Base-by-base conservation (phyloP, 192 early-diverging fungal genomes). In the Coemansia sp. region DNA sequence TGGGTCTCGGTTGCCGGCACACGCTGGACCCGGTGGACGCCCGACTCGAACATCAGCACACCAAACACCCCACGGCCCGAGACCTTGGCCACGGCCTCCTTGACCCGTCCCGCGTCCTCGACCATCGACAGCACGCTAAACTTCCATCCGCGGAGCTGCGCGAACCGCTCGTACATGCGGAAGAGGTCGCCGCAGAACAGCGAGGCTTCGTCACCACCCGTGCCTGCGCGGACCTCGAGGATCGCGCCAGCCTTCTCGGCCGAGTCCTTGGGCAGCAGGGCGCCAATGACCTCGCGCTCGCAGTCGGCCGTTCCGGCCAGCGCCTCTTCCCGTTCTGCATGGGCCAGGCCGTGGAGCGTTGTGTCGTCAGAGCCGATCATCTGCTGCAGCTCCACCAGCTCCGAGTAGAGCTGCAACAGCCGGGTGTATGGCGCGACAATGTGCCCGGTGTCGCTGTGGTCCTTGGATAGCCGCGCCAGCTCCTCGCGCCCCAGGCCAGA, bases 21-120 rank as follows among this genome's bases (percentile, higher is more conserved):
- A 6, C 86, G 74, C 59, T 90, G 88, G 4, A 88, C 88, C n/a
- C 88, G 64, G 33, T 90, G 88, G 13, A 87, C 85, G 10, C 88
- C 88, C 1, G 86, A 83, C 70, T 90, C 88, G 54, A 82, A 88
- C 74, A 82, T 85, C 38, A 90, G 60, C 23, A 71, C 55, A 25
- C 86, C 82, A 62, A 90, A 88, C 35, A 87, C 88, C 35, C 76
- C 77, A 26, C 66, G 62, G 21, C 88, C 88, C 1, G 81, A 64
- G 21, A 90, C 78, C 39, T 79, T 77, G 20, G 80, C 76, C 3
- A 81, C 76, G 2, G 74, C 80, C 44, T 84, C 88, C 67, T 84
- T 64, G 23, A 79, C 44, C 21, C 22, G 40, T 20, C 56, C 63
- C 16, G 65, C 67, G 1, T 68, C 65, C 3, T 47, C 40, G 29